phyloP scores from a whole-genome alignment of 164 flowering plant genomes.

The Annona cherimola region DNA sequence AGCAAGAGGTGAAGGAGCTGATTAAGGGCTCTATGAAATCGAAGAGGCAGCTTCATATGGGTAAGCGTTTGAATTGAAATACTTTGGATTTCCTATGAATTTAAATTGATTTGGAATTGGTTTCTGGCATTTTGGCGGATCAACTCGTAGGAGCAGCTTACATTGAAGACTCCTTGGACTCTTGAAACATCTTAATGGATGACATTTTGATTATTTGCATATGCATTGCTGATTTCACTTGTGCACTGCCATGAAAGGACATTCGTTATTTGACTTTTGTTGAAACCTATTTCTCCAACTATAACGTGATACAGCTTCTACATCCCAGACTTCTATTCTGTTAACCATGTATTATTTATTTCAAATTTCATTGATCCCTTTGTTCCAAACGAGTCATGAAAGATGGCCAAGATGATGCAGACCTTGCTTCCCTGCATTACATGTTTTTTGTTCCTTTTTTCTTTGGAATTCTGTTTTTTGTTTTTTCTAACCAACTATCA shows the following conservation, averaged over 20 bases:
- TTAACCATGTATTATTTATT: too few relatives aligned
- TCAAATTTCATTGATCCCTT: neutral
- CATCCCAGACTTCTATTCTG: too few relatives aligned
- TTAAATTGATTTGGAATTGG: neutral
- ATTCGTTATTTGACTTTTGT: too few relatives aligned
- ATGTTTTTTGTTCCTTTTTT: neutral
- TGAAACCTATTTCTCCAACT: neutral
- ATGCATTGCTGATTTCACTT: too few relatives aligned
- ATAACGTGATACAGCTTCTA: too few relatives aligned
- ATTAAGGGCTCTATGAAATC: conserved; percentile 10
- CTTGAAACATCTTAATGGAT: too few relatives aligned
- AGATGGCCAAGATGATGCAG: neutral
- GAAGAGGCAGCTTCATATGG: conserved; percentile 19
- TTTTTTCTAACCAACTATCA: neutral
- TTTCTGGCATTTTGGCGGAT: neutral
- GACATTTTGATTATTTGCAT: too few relatives aligned
- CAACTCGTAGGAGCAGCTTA: too few relatives aligned
- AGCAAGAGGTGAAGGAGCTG: conserved; percentile 37
- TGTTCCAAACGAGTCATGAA: too few relatives aligned
- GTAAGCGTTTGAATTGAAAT: conserved; percentile 5
- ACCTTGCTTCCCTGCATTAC: neutral
- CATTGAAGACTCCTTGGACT: too few relatives aligned
- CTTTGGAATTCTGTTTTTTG: neutral
- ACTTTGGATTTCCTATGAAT: neutral
- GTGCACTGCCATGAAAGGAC: too few relatives aligned